phyloP scores from a whole-genome alignment of 1,284 basidiomycete genomes.

The Trametes hirsuta region DNA sequence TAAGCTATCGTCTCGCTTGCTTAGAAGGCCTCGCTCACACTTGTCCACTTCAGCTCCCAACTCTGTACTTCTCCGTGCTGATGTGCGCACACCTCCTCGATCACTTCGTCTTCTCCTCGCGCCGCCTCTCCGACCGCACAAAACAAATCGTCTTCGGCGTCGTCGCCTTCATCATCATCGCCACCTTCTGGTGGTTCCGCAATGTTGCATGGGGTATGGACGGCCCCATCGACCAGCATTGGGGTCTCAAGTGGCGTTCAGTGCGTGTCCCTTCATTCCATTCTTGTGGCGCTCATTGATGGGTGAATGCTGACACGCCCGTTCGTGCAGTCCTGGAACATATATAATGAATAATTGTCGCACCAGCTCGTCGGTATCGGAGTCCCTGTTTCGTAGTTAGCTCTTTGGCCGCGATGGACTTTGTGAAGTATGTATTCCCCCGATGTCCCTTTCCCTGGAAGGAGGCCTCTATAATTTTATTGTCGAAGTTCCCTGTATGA shows the following conservation, averaged over 20 bases:
- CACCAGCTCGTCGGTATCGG: slow-evolving; percentile 17
- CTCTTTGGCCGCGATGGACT: slow-evolving; percentile 12
- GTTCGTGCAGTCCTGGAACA: slow-evolving; percentile 42
- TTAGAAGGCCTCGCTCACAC: not conserved
- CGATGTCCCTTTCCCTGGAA: not conserved
- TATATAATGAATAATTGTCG: slow-evolving; percentile 40
- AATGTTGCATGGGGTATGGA: slow-evolving; percentile 88
- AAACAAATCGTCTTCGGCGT: slow-evolving; percentile 78
- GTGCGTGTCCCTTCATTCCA: slow-evolving; percentile 43
- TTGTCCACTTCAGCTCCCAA: slow-evolving; percentile 69
- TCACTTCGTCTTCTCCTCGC: slow-evolving; percentile 86
- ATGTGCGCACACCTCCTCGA: slow-evolving; percentile 92
- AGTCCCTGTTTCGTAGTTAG: slow-evolving; percentile 12
- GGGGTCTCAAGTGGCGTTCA: slow-evolving; percentile 83
- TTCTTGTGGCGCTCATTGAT: not conserved
- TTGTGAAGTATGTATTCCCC: slow-evolving; percentile 19
- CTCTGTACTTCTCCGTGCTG: slow-evolving; percentile 93
- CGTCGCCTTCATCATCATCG: slow-evolving; percentile 63
- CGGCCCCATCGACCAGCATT: slow-evolving; percentile 80
- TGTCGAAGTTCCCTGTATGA: not conserved
- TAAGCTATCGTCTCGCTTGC: slow-evolving; percentile 38
- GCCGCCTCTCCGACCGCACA: slow-evolving; percentile 58
- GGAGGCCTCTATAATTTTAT: slow-evolving; percentile 4
- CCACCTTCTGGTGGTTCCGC: slow-evolving; percentile 94
- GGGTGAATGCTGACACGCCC: slow-evolving; percentile 2